Base-by-base conservation (phyloP, 768 basidiomycete species). In the Serendipita indica region DNA sequence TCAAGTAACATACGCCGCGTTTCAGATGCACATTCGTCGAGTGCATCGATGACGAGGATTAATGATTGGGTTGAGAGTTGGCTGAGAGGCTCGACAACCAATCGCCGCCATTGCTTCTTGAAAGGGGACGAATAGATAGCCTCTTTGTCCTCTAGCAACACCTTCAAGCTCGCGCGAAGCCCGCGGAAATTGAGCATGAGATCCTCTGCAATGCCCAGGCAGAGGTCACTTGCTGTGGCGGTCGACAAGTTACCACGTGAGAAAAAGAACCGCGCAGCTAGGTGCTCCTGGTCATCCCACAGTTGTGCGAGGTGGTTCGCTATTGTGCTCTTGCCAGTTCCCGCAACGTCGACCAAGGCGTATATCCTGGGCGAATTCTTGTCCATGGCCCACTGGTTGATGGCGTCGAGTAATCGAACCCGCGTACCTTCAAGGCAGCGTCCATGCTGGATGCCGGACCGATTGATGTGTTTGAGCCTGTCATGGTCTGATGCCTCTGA, bases 251-350 rank as follows among this genome's bases (percentile, higher is more conserved):
- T 46, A 10, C 45, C 45, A 12, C 45, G 12, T 16, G 45, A 46
- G 45, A 46, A 46, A 27, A 46, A 46, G 45, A 46, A 46, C 45
- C 25, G 12, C 25, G 45, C 45, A 16, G 45, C 45, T 14, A 46
- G 27, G 14, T 22, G 45, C 12, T 27, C 25, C 25, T 46, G 13
- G 12, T 46, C 13, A 10, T 46, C 45, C 45, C 45, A 46, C 22
- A 13, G 13, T 12, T 46, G 45, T 10, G 45, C 12, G 13, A 46
- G 13, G 27, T 46, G 45, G 1, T 27, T 46, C 22, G 45, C 45
- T 12, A 46, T 46, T 22, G 45, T 46, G 13, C 13, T 13, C 25
- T 46, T 46, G 12, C 45, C 45, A 13, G 45, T 46, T 13, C 45
- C 45, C 13, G 45, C 45, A 16, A 46, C 45, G 27, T 46, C 45